phyloP scores from a whole-genome alignment of 768 basidiomycete species.

The Paxillus ammoniavirescens region DNA sequence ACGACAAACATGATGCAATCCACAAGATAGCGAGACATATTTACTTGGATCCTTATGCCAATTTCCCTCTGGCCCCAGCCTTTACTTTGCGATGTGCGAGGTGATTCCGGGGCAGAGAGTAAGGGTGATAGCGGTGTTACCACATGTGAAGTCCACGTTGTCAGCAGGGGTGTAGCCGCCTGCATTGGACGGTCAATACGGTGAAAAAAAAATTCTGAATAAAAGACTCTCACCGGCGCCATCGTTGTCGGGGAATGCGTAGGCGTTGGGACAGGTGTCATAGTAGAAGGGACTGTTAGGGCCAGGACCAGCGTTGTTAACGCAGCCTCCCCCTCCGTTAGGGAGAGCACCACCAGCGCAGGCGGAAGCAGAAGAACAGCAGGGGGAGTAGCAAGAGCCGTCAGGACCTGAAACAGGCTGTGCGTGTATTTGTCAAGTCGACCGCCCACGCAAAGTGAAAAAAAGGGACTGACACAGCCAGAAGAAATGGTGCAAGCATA shows the following conservation, averaged over 20 bases:
- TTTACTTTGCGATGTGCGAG: slow-evolving; percentile 11
- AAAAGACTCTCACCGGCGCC: slow-evolving; percentile 20
- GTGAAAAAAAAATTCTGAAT: neutral
- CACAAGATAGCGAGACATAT: too few species aligned
- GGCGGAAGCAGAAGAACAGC: slow-evolving; percentile 27
- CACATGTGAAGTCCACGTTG: slow-evolving; percentile 28
- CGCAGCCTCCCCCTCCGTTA: slow-evolving; percentile 26
- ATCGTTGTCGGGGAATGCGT: slow-evolving; percentile 34
- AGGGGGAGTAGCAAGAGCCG: slow-evolving; percentile 27
- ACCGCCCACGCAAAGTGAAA: too few species aligned
- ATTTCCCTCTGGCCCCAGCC: neutral
- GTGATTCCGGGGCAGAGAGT: slow-evolving; percentile 29
- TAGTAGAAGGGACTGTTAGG: slow-evolving; percentile 32
- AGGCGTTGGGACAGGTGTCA: slow-evolving; percentile 26
- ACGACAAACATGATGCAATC: too few species aligned
- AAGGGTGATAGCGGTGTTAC: slow-evolving; percentile 26
- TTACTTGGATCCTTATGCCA: too few species aligned
- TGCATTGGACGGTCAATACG: slow-evolving; percentile 1
- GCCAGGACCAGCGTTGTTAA: slow-evolving; percentile 26
- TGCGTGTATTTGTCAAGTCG: slow-evolving; percentile 1
- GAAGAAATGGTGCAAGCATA: slow-evolving; percentile 32
- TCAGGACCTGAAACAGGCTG: slow-evolving; percentile 30
- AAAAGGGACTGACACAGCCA: slow-evolving; percentile 24
- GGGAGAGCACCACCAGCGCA: slow-evolving; percentile 30
- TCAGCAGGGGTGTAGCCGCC: slow-evolving; percentile 28